Conservation (phyloP, 2,329 filamentous ascomycete genomes). For the Orbilia oligospora region DNA sequence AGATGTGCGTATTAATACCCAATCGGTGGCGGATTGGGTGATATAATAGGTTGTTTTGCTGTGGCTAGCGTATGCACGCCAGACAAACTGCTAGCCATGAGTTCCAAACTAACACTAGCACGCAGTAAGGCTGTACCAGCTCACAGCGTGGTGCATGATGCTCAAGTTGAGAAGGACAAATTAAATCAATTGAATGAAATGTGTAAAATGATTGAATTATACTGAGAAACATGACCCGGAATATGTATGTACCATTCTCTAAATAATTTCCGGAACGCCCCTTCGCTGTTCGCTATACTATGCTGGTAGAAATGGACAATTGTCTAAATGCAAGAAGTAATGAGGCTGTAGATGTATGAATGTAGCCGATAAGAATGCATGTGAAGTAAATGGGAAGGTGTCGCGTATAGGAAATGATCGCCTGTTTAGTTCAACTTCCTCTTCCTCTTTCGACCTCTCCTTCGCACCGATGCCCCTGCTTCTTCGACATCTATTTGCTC, state of each 20-base stretch:
- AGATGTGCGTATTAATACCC: too few species aligned
- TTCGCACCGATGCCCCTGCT: background rate
- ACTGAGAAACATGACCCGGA: background rate
- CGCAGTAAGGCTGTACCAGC: too few species aligned
- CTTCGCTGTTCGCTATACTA: background rate
- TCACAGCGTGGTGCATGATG: too few species aligned
- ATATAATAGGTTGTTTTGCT: background rate
- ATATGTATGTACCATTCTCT: background rate
- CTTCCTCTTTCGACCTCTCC: constrained; percentile 31
- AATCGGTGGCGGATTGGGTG: too few species aligned
- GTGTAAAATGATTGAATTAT: background rate
- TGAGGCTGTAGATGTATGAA: background rate
- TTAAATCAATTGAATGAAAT: too few species aligned
- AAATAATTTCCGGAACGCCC: background rate
- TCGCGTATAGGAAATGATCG: background rate
- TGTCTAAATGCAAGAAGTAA: background rate
- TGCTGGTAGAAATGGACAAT: background rate
- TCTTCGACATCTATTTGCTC: constrained; percentile 13
- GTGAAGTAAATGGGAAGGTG: background rate
- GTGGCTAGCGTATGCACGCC: background rate
- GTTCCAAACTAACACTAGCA: too few species aligned
- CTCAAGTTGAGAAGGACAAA: too few species aligned
- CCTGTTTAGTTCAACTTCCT: constrained; percentile 6
- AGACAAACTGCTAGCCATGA: too few species aligned
- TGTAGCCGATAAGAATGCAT: background rate